Base-by-base conservation (phyloP, 106 monocot genomes). In the Phalaenopsis equestris region DNA sequence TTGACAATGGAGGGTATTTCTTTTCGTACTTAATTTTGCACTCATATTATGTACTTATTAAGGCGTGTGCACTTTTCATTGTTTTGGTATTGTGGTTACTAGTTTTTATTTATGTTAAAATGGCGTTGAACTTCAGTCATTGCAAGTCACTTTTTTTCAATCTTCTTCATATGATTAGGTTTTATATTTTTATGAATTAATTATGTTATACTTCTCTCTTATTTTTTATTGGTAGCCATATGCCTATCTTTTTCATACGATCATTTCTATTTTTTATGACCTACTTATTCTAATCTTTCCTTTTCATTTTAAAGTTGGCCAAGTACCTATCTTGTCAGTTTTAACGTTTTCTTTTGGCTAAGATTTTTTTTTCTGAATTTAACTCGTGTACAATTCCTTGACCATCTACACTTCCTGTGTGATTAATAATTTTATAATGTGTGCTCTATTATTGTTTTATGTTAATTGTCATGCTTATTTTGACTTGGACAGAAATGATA, bases 1-100 rank as follows among this genome's bases (percentile, higher is more conserved):
- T 99, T 82, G 99, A 99, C 84, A 99, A 99, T 86, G 89, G 99
- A 78, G 99, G 99, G 99, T 99, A 91, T 82, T 73, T 19, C 43
- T 56, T 83, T 56, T 56, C 42, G 49, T 24, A 38, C 16, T 73
- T 73, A 70, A 68, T 39, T 30, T 38, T 70, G 38, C 70, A 70
- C 21, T 61, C 61, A 52, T 3, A 21, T 1, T 8, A 23, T 61
- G 21, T 61, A 21, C 6, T 61, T 21, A 52, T 52, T 52, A 14
- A 61, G n/a, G 61, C 61, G 10, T 61, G 61, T 21, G 61, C 8
- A 21, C 21, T 61, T 61, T n/a, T 19, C 61, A 61, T 61, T 21
- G 61, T 23, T 61, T 61, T 61, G 4, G 3, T 61, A n/a, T 18
- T 61, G 61, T 61, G 61, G 61, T 61, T 61, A n/a, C 21, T 61